These are phyloP conservation scores for Trichoderma arundinaceum DNA, from an alignment of 2,329 filamentous ascomycete genomes.

Conservation along the genomic window DNA sequence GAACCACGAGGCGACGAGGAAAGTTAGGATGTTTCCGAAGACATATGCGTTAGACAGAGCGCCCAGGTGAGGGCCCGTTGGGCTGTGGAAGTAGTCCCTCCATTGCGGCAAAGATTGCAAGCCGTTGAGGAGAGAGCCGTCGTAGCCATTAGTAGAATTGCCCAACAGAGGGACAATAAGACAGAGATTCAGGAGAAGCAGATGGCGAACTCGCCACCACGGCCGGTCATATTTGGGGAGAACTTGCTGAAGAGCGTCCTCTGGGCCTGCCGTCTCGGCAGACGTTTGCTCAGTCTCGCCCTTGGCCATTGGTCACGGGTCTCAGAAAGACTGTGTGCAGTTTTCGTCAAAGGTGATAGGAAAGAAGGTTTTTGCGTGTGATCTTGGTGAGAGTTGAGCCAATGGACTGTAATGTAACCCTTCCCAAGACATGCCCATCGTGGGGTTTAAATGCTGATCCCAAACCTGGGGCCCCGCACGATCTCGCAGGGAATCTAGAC, in stretches of 20 bases:
- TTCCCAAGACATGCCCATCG: neutral
- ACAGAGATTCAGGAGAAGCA: neutral
- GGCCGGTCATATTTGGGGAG: neutral
- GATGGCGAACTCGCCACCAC: slow-evolving; percentile 3
- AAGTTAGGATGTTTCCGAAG: neutral
- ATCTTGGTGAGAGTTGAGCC: neutral
- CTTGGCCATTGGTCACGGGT: neutral
- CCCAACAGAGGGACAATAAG: neutral
- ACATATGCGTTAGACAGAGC: neutral
- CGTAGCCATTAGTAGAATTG: slow-evolving; percentile 47
- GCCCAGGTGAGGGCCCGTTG: slow-evolving; percentile 42
- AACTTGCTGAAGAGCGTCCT: neutral
- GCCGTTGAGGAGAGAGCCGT: slow-evolving; percentile 57
- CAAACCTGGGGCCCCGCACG: slow-evolving; percentile 12
- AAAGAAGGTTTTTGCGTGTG: neutral
- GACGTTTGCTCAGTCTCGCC: neutral
- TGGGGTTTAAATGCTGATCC: slow-evolving; percentile 18
- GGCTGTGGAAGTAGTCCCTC: slow-evolving; percentile 48
- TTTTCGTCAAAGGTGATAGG: neutral
- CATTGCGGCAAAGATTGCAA: slow-evolving; percentile 51
- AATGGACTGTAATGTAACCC: slow-evolving; percentile 1
- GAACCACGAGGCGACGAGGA: neutral
- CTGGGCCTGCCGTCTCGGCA: neutral
- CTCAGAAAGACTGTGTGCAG: neutral
- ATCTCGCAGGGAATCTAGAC: neutral